Conservation (phyloP, 2,329 filamentous ascomycete genomes). For the Stenocarpella maydis region DNA sequence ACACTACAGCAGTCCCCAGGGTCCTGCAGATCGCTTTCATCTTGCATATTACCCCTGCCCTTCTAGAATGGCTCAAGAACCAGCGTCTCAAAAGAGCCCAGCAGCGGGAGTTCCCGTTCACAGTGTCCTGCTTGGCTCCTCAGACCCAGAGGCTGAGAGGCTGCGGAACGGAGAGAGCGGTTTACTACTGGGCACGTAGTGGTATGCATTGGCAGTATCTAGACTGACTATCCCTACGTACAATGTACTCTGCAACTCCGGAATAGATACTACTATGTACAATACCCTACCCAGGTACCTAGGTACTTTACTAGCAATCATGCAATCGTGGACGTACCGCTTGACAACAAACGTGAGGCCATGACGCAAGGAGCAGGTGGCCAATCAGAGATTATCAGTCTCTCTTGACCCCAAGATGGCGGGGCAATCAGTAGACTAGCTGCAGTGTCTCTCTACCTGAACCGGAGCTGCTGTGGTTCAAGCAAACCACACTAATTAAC, state of each 20-base stretch:
- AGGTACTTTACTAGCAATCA: too few relatives aligned
- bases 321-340: neutral
- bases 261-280: neutral
- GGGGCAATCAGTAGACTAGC: conserved; percentile 34
- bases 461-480: conserved; percentile 27
- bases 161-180: neutral
- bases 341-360: neutral
- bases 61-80: conserved; percentile 24
- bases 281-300: neutral
- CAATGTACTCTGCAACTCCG: neutral
- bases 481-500: neutral
- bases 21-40: conserved; percentile 15
- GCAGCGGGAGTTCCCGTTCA: neutral
- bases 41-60: conserved; percentile 23
- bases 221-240: neutral
- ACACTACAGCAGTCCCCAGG: neutral
- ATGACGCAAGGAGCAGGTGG: conserved; percentile 36
- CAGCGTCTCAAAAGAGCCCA: neutral
- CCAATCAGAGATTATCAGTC: conserved; percentile 39
- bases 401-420: conserved; percentile 34
- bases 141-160: neutral
- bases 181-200: too few relatives aligned
- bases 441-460: conserved; percentile 29
- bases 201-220: too few relatives aligned
- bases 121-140: neutral